phyloP scores from a whole-genome alignment of 768 basidiomycete species.

The Dentipellis sp. region DNA sequence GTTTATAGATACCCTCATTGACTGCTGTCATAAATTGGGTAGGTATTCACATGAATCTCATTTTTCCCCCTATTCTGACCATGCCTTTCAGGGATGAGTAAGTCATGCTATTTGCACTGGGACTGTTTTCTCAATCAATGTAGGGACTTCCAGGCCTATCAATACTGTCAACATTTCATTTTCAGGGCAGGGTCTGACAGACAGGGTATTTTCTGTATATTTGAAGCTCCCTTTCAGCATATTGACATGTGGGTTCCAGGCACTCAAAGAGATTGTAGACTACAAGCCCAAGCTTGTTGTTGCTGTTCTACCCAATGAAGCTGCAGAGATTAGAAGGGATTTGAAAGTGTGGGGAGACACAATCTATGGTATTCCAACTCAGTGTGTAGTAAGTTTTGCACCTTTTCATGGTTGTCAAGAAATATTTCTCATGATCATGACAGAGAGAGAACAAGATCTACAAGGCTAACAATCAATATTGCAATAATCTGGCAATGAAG shows the following conservation, averaged over 20 bases:
- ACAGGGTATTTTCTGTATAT: not conserved
- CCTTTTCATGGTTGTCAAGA: not conserved
- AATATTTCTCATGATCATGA: not conserved
- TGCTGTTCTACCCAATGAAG: constrained; percentile 41
- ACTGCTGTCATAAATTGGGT: constrained; percentile 8
- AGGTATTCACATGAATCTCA: not conserved
- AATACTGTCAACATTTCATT: not conserved
- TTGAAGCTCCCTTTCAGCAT: not conserved
- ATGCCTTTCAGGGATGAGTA: not conserved
- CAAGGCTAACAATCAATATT: constrained; percentile 36
- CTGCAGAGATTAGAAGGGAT: constrained; percentile 31
- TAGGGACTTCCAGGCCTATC: not conserved
- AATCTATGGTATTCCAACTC: constrained; percentile 29
- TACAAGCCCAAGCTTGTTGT: constrained; percentile 25
- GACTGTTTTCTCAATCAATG: not conserved
- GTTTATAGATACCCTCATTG: not conserved
- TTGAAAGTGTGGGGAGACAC: constrained; percentile 55
- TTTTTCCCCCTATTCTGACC: not conserved
- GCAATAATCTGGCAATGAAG: constrained; percentile 50
- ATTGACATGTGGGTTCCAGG: not conserved
- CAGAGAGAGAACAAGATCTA: constrained; percentile 10
- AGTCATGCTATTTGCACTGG: not conserved
- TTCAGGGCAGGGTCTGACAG: not conserved
- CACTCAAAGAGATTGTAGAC: not conserved
- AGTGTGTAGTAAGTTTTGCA: constrained; percentile 29